phyloP scores from a whole-genome alignment of 768 basidiomycete genomes.

The Mycena rosella region DNA sequence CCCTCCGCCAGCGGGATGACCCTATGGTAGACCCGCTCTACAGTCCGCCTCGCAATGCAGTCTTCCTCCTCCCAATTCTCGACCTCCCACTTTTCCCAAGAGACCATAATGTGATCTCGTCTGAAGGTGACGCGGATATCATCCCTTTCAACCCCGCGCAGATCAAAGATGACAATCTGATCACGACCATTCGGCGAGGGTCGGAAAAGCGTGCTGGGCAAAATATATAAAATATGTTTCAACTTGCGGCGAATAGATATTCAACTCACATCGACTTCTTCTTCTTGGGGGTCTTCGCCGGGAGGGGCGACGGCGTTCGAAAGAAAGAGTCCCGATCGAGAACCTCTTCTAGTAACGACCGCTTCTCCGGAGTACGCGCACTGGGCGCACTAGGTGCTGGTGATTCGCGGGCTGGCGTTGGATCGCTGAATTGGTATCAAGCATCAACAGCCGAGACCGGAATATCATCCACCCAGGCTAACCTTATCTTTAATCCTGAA shows the following conservation, averaged over 20 bases:
- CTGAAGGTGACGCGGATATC: conserved; percentile 67
- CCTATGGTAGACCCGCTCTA: conserved; percentile 62
- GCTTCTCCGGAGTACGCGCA: conserved; percentile 24
- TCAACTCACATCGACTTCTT: conserved; percentile 57
- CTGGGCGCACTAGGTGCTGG: conserved; percentile 17
- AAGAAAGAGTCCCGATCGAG: conserved; percentile 30
- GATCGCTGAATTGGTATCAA: background rate
- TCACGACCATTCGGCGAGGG: conserved; percentile 62
- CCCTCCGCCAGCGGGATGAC: conserved; percentile 64
- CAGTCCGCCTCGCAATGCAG: conserved; percentile 58
- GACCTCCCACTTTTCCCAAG: conserved; percentile 59
- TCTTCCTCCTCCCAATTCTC: conserved; percentile 57
- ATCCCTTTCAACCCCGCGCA: conserved; percentile 62
- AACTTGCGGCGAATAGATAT: conserved; percentile 9
- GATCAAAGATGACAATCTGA: conserved; percentile 63
- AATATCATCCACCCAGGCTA: conserved; percentile 17
- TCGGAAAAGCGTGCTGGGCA: conserved; percentile 57
- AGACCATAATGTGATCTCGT: conserved; percentile 55
- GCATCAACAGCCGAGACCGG: conserved; percentile 2
- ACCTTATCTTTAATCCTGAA: conserved; percentile 31
- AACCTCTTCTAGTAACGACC: conserved; percentile 33
- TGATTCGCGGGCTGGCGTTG: conserved; percentile 12
- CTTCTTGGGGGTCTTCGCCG: conserved; percentile 49
- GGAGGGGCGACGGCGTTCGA: conserved; percentile 29
- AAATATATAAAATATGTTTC: conserved; percentile 17